Conservation (phyloP, 768 basidiomycete genomes). For the Melanogaster broomeanus region DNA sequence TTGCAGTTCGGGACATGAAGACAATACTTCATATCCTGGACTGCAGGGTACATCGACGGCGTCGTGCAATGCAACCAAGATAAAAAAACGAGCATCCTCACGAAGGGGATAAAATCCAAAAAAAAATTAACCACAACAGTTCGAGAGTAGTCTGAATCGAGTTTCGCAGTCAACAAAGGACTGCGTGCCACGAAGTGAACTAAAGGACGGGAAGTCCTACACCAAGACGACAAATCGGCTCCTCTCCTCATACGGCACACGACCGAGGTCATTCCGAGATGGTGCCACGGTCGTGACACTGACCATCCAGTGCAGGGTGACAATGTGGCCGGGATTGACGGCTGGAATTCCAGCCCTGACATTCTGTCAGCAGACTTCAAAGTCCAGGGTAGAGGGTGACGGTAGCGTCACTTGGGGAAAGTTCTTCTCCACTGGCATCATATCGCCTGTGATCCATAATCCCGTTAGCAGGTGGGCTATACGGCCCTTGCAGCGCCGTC, state of each 20-base stretch:
- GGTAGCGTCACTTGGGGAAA: not conserved
- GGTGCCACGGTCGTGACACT: constrained; percentile 3
- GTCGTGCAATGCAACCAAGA: not conserved
- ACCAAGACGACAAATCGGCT: not conserved
- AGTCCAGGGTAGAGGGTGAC: constrained; percentile 8
- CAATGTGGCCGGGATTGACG: constrained; percentile 5
- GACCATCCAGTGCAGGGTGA: constrained; percentile 8
- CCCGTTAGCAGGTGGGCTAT: not conserved
- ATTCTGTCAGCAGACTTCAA: too few relatives aligned
- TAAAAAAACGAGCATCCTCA: constrained; percentile 6
- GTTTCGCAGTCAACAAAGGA: constrained; percentile 18
- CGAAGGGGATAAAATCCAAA: constrained; percentile 4
- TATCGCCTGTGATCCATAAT: not conserved
- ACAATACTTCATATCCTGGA: not conserved
- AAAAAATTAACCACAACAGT: constrained; percentile 18
- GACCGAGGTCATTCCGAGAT: not conserved
- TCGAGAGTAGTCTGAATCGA: constrained; percentile 39
- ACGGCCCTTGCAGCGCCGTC: not conserved
- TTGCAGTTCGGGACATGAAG: constrained; percentile 5
- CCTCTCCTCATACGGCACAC: constrained; percentile 19
- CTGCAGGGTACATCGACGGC: not conserved
- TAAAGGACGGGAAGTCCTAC: constrained; percentile 14
- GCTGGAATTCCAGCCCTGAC: too few relatives aligned
- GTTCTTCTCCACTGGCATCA: not conserved
- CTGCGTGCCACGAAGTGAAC: constrained; percentile 32